These are phyloP conservation scores for Fraxinus sp. DNA, from an alignment of 305 asterid genomes.

Conservation along the genomic window DNA sequence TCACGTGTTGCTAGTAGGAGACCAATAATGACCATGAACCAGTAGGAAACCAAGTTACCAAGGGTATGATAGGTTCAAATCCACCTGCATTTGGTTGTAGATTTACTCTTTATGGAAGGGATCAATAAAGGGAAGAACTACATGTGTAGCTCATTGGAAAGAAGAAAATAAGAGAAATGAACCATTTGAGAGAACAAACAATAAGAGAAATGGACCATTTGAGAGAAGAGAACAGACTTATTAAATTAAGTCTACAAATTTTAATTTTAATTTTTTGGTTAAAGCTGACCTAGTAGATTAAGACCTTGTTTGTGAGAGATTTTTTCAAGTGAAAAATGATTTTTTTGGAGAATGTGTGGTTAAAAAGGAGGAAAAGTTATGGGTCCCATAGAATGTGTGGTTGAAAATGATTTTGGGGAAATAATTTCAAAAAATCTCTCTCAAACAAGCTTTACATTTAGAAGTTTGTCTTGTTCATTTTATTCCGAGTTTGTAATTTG, in stretches of 20 bases:
- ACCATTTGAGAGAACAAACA: not conserved
- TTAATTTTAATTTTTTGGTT: not conserved
- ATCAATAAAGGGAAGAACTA: not conserved
- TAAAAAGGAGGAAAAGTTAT: not conserved
- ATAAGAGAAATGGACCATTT: not conserved
- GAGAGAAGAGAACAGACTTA: not conserved
- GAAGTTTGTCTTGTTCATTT: slow-evolving; percentile 7
- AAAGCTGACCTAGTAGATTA: not conserved
- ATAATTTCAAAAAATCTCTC: not conserved
- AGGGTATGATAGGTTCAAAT: not conserved
- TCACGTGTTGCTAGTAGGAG: not conserved
- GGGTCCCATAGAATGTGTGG: not conserved
- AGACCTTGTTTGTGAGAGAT: not conserved
- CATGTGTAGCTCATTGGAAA: not conserved
- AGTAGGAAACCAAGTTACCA: not conserved
- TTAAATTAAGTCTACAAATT: not conserved
- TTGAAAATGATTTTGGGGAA: not conserved
- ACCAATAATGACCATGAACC: not conserved
- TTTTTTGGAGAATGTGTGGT: not conserved
- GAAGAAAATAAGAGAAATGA: not conserved
- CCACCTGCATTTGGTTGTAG: not conserved
- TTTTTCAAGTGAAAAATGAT: not conserved
- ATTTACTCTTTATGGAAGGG: not conserved
- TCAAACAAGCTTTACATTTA: not conserved
- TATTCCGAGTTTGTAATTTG: not conserved